A percentile compares a stretch with the other conserved stretches of the same genome.
phyloP scores from a whole-genome alignment of 2,329 filamentous ascomycete genomes.

The Cladosporium sphaerospermum region DNA sequence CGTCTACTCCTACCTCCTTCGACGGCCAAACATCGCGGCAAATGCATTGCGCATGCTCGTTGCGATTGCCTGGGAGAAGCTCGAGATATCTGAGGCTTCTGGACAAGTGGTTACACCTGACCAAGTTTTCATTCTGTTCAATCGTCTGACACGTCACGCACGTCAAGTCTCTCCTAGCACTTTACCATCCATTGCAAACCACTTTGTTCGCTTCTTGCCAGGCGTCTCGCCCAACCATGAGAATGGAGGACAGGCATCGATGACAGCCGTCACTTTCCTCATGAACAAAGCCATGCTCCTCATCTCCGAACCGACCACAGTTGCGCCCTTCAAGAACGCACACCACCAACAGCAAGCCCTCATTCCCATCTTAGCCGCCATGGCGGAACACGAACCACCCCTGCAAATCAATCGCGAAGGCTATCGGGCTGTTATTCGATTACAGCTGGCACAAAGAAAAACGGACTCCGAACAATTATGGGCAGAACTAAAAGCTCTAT shows the following conservation, averaged over 20 bases:
- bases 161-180: slow-evolving; percentile 44
- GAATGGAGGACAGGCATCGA: background rate
- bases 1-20: slow-evolving; percentile 42
- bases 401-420: slow-evolving; percentile 52
- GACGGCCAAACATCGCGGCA: slow-evolving; percentile 36
- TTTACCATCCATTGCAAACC: slow-evolving; percentile 23
- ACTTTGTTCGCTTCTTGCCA: slow-evolving; percentile 6
- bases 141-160: slow-evolving; percentile 47
- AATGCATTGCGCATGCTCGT: slow-evolving; percentile 40
- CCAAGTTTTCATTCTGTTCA: slow-evolving; percentile 34
- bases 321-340: slow-evolving; percentile 44
- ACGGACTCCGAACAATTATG: slow-evolving; percentile 50
- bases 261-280: slow-evolving; percentile 8
- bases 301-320: slow-evolving; percentile 34
- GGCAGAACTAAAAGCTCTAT: slow-evolving; percentile 52
- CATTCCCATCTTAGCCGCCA: slow-evolving; percentile 50
- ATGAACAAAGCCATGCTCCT: slow-evolving; percentile 27
- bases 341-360: slow-evolving; percentile 51
- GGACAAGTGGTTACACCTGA: background rate
- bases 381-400: slow-evolving; percentile 49
- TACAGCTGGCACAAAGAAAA: slow-evolving; percentile 55
- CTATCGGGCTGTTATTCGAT: slow-evolving; percentile 49
- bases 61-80: background rate
- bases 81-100: background rate
- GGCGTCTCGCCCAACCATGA: background rate